Evolutionary conservation across 495 filamentous ascomycete genomes (phyloP), one percentile per base, ranked within the genome.

Genomic region (Bacidia rubella): DNA sequence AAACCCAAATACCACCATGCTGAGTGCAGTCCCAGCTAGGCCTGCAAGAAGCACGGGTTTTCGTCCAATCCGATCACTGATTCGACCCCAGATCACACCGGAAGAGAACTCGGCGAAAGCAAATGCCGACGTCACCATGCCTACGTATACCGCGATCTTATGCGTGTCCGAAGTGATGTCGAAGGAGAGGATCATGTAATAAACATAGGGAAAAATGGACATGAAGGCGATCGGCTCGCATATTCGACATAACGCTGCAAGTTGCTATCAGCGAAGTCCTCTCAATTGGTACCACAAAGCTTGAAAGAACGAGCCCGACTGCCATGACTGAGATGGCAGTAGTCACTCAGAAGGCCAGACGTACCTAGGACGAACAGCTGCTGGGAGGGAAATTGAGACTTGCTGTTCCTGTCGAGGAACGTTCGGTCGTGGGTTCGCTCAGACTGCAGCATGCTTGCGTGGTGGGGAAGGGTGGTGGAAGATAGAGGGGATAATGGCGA

Each of bases 171-270:
- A 65, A 42, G 88, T 85, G 66, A 92, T 81, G 57, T 86, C 71
- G 68, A 99, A 99, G 32, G 85, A 86, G 59, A 86, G 74, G 45
- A 97, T 86, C 92, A 99, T 99, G 71, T 83, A 92, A 70, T 95
- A 99, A 62, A 90, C 89, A 64, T 99, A 99, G 2, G 92, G 93
- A 63, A 99, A 97, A 59, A 99, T 95, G 47, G 89, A 95, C 85
- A 95, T 97, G 75, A 99, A 97, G 10, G 92, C 93, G 66, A 99
- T 95, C 44, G 92, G 92, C 67, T 99, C 92, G 73, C 87, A 95
- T 67, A 99, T 93, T 59, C 92, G 82, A 64, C 87, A 93, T 57
- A 95, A 67, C 29, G 90, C 92, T 97, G 58, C 45, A 17, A 43
- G 52, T 43, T 2, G 47, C 52, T 57, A 67, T 78, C 60, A 77